Percentiles rank a stretch among this genome's conserved stretches.
Evolutionary conservation across 2,329 filamentous ascomycete species (phyloP).

Genomic region (Aspergillus sp.): DNA sequence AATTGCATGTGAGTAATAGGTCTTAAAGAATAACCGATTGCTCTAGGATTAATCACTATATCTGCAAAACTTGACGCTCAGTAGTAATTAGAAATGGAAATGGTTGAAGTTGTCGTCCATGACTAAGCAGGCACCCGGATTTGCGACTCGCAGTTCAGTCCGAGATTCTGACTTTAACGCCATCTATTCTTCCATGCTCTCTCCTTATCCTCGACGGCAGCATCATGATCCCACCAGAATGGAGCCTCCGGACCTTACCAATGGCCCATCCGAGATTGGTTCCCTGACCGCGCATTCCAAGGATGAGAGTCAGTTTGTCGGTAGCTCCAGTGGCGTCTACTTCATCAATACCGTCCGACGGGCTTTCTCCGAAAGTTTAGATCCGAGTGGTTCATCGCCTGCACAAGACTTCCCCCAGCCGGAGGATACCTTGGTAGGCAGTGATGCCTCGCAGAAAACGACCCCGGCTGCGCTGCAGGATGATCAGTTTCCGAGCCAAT

Average conservation of each 20-base stretch:
- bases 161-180: not conserved
- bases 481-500: constrained; percentile 21
- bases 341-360: constrained; percentile 57
- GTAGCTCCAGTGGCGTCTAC: constrained; percentile 55
- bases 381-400: constrained; percentile 18
- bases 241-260: constrained; percentile 21
- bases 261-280: constrained; percentile 36
- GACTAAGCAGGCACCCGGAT: not conserved
- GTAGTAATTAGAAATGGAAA: no score
- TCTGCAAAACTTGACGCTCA: no score
- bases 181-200: not conserved
- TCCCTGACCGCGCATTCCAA: constrained; percentile 46
- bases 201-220: constrained; percentile 2
- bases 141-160: no score
- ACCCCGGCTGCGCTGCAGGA: constrained; percentile 8
- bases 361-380: constrained; percentile 48
- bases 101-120: no score
- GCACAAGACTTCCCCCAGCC: constrained; percentile 31
- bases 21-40: rapidly evolving
- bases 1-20: rapidly evolving
- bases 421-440: constrained; percentile 33
- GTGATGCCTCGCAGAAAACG: constrained; percentile 24
- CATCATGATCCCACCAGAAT: constrained; percentile 26
- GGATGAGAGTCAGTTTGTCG: constrained; percentile 54
- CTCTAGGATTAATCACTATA: no score